Base-by-base conservation (phyloP, 2,329 filamentous ascomycete genomes). In the Paecilomyces formosus region DNA sequence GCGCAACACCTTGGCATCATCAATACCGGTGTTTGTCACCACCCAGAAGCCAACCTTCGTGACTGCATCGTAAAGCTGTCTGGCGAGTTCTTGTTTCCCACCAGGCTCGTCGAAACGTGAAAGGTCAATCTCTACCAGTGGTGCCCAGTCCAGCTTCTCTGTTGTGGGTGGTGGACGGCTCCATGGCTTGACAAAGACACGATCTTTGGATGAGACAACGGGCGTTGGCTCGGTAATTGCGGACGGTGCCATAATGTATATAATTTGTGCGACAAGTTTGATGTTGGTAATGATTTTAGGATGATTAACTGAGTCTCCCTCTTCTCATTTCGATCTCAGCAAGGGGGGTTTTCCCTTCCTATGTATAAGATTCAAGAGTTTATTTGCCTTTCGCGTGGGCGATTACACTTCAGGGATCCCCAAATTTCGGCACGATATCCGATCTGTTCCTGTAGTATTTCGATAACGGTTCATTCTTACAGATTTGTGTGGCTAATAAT, bases 21-120 rank as follows among this genome's bases (percentile, higher is more conserved):
- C 60, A 9, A 71, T 39, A 12, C 33, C 33, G 12, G 33, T 39
- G 33, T 39, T 39, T 13, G 33, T 39, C 12, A 69, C 67, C 3
- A 68, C 65, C 66, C 66, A 71, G 59, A 71, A 71, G 0, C 69
- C 69, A 31, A 71, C 68, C 21, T 63, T 35, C 0, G 68, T 69
- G 12, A 82, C 78, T 0, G 82, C 82, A 55, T 85, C 79, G 53
- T 81, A 78, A 1, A 86, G 75, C 62, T 84, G 80, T n/a, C n/a
- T 39, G 33, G 33, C 33, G 5, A 39, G 33, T 12, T 39, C 33
- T 13, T 39, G 33, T 13, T 39, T 39, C 9, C 33, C 33, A 5
- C 33, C 11, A 4, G 33, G 33, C n/a, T 39, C 12, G 11, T 39
- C 33, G n/a, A 39, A 39, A 12, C 33, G 33, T n/a, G 33, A 39